Conservation (phyloP, 2,329 filamentous ascomycete genomes). For the Diplodia mutila region DNA sequence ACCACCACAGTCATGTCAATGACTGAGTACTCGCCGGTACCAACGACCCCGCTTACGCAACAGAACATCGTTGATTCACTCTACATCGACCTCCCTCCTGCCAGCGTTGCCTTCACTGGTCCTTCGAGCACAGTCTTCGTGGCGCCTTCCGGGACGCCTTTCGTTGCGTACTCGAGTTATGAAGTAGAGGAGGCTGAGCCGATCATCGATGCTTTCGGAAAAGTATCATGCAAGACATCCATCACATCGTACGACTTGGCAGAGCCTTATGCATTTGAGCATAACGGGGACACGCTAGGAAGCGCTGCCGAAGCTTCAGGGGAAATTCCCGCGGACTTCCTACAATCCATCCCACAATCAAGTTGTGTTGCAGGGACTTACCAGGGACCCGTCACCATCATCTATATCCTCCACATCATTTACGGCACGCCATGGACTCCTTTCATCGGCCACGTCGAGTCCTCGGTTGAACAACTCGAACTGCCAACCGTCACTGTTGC, state of each 20-base stretch:
- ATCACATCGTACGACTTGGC: constrained; percentile 43
- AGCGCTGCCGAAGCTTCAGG: constrained; percentile 35
- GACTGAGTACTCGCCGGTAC: constrained; percentile 32
- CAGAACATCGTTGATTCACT: constrained; percentile 30
- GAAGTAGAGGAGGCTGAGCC: constrained; percentile 44
- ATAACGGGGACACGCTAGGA: constrained; percentile 39
- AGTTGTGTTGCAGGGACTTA: constrained; percentile 42
- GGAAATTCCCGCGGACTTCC: constrained; percentile 41
- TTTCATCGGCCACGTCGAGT: constrained; percentile 33
- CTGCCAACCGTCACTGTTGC: constrained; percentile 27
- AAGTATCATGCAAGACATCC: constrained; percentile 35
- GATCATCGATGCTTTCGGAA: constrained; percentile 34
- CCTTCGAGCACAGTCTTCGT: constrained; percentile 32
- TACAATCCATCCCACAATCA: constrained; percentile 39
- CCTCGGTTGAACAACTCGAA: constrained; percentile 30
- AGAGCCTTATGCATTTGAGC: constrained; percentile 43
- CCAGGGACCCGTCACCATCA: constrained; percentile 47
- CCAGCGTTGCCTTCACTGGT: constrained; percentile 32
- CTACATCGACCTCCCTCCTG: constrained; percentile 30
- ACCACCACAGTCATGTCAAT: constrained; percentile 37
- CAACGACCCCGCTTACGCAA: constrained; percentile 32
- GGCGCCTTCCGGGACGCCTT: constrained; percentile 42
- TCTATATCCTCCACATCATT: constrained; percentile 47
- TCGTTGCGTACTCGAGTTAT: constrained; percentile 49
- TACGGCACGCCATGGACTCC: constrained; percentile 31